phyloP scores from a whole-genome alignment of 2,329 filamentous ascomycete genomes.

The Fusarium napiforme region DNA sequence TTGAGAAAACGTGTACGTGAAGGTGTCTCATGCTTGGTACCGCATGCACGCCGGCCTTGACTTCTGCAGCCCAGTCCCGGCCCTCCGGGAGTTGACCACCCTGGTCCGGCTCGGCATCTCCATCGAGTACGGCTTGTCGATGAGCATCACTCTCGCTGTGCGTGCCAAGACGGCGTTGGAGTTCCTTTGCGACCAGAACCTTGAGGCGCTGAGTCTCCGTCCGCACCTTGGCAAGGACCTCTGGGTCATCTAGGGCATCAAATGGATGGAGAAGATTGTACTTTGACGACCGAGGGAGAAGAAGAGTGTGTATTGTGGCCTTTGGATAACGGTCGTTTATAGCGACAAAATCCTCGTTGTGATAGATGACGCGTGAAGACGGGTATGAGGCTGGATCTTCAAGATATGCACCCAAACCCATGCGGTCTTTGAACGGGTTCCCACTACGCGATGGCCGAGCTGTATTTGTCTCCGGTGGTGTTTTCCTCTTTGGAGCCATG shows the following conservation, averaged over 20 bases:
- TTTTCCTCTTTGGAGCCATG: conserved; percentile 54
- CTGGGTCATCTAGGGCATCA: conserved; percentile 75
- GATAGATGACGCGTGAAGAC: conserved; percentile 70
- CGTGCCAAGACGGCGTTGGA: conserved; percentile 74
- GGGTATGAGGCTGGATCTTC: conserved; percentile 70
- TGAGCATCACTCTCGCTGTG: conserved; percentile 71
- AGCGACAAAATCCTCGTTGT: conserved; percentile 75
- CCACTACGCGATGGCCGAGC: conserved; percentile 32
- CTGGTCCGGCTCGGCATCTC: conserved; percentile 52
- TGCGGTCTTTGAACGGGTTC: conserved; percentile 60
- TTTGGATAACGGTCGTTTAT: conserved; percentile 91
- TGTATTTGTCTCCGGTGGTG: conserved; percentile 25
- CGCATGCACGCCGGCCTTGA: conserved; percentile 84
- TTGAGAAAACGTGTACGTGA: conserved; percentile 87
- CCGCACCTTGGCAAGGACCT: conserved; percentile 73
- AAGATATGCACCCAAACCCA: conserved; percentile 76
- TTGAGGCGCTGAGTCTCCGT: conserved; percentile 71
- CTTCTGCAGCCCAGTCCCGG: conserved; percentile 80
- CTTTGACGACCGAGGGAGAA: conserved; percentile 78
- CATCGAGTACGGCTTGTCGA: conserved; percentile 74
- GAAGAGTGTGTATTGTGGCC: conserved; percentile 82
- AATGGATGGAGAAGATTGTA: conserved; percentile 78
- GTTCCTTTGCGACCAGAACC: conserved; percentile 76
- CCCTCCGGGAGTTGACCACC: conserved; percentile 69
- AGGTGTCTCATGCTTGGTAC: conserved; percentile 92